Conservation (phyloP, 192 early-diverging fungal genomes). For the Coemansia sp. region DNA sequence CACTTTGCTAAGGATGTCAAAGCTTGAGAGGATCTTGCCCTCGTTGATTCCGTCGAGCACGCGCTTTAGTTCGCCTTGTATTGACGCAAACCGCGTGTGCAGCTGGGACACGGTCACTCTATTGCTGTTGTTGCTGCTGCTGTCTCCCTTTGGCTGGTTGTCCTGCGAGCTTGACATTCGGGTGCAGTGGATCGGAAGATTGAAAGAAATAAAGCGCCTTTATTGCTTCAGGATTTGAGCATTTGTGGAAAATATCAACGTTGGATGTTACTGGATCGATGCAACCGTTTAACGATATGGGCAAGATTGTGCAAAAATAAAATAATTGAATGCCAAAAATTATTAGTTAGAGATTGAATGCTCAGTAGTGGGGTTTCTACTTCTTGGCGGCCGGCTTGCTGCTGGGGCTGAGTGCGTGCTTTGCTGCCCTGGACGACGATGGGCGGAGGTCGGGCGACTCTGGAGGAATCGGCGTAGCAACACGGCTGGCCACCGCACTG, state of each 20-base stretch:
- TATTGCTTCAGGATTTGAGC: no score
- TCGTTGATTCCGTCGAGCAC: conserved; percentile 65
- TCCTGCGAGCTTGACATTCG: neutral
- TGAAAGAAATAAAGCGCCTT: no score
- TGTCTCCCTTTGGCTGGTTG: neutral
- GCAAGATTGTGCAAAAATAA: no score
- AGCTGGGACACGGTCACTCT: conserved; percentile 42
- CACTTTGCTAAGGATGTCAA: conserved; percentile 68
- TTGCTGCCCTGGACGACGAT: conserved; percentile 6
- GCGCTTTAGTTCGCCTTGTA: conserved; percentile 67
- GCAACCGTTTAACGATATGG: no score
- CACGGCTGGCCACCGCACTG: conserved; percentile 28
- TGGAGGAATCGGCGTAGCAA: conserved; percentile 22
- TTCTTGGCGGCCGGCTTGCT: conserved; percentile 19
- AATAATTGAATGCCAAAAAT: no score
- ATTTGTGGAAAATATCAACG: no score
- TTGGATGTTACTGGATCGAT: no score
- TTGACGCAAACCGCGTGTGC: conserved; percentile 53
- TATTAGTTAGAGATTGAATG: neutral
- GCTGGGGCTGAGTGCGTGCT: conserved; percentile 31
- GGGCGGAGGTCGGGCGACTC: conserved; percentile 32
- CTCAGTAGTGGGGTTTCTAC: no score
- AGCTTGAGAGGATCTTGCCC: conserved; percentile 65
- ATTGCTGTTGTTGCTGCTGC: neutral
- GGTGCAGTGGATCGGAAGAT: no score